phyloP scores from a whole-genome alignment of 2,329 filamentous ascomycete genomes.

The Clarireedia paspali region DNA sequence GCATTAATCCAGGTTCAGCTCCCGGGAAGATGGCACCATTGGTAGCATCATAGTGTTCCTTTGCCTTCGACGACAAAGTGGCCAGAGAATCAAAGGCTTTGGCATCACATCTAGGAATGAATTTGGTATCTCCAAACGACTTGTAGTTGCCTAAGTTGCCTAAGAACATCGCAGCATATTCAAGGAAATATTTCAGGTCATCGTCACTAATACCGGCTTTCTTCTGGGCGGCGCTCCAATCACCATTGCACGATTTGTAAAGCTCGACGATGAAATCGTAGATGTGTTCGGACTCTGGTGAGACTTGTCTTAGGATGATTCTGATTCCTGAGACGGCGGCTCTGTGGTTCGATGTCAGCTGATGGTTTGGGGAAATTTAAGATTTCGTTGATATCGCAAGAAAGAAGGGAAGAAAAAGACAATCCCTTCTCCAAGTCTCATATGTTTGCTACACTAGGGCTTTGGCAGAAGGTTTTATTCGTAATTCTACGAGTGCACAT shows the following conservation, averaged over 20 bases:
- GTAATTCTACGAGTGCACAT: background rate
- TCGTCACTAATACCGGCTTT: constrained; percentile 57
- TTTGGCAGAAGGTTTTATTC: too few species aligned
- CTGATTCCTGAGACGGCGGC: constrained; percentile 71
- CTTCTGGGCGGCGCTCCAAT: constrained; percentile 61
- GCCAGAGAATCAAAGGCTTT: constrained; percentile 59
- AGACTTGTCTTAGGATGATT: constrained; percentile 73
- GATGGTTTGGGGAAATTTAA: background rate
- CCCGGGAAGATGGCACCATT: constrained; percentile 66
- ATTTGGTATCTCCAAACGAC: constrained; percentile 79
- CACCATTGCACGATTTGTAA: constrained; percentile 56
- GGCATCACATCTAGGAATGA: constrained; percentile 63
- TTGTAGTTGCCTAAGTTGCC: constrained; percentile 79
- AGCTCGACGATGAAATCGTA: constrained; percentile 74
- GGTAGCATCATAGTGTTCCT: constrained; percentile 58
- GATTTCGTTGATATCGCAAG: background rate
- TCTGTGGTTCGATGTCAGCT: constrained; percentile 34
- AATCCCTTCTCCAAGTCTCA: too few species aligned
- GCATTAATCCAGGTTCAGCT: constrained; percentile 56
- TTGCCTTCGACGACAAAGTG: constrained; percentile 49
- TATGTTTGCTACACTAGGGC: too few species aligned
- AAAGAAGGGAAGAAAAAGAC: too few species aligned
- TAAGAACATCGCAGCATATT: constrained; percentile 66
- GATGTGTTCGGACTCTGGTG: constrained; percentile 72
- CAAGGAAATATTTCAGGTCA: constrained; percentile 60